Base-by-base conservation (phyloP, 306 rosid genomes). In the Cucurbita pepo region DNA sequence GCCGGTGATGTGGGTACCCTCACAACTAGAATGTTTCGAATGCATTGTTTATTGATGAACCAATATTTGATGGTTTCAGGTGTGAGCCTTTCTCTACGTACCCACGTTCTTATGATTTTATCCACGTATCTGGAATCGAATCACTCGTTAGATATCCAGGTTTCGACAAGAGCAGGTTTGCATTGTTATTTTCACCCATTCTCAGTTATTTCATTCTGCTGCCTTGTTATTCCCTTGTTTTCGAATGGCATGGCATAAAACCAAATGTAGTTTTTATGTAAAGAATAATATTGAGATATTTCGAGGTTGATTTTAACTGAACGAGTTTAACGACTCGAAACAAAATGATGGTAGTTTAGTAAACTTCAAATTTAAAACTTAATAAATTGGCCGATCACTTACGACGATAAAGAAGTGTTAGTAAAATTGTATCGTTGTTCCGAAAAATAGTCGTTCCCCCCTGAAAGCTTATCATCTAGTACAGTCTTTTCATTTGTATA, bases 11-110 rank as follows among this genome's bases (percentile, higher is more conserved):
- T 15, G 21, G 18, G n/a, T 66, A 6, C n/a, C 41, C 34, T 52
- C 34, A 50, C 15, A 53, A 40, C 4, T 71, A 71, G 62, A 62
- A 37, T 9, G 37, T 38, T 18, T 53, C 3, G 37, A 38, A 19
- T 65, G 34, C 34, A 58, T 22, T 53, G 22, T 67, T n/a, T 56
- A 53, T 64, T 73, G 75, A 19, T 61, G 84, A 66, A 65, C 54
- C 79, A 78, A 83, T 57, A 81, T 76, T 56, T 82, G 75, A 73
- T 79, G 69, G 71, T 79, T 71, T 34, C 81, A 95, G 99, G 99
- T 95, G 99, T 59, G 99, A 95, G 80, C 99, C 99, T 54, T 95
- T 95, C 89, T 95, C 99, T 19, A 95, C 99, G 0, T 95, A 95
- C 80, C 99, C 99, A 45, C 97, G 99, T 55, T 80, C 90, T 47